Percentiles rank a stretch among this genome's conserved stretches.
Evolutionary conservation across 108 stramenopile genomes (phyloP).

Genomic region (Schizochytrium sp.): DNA sequence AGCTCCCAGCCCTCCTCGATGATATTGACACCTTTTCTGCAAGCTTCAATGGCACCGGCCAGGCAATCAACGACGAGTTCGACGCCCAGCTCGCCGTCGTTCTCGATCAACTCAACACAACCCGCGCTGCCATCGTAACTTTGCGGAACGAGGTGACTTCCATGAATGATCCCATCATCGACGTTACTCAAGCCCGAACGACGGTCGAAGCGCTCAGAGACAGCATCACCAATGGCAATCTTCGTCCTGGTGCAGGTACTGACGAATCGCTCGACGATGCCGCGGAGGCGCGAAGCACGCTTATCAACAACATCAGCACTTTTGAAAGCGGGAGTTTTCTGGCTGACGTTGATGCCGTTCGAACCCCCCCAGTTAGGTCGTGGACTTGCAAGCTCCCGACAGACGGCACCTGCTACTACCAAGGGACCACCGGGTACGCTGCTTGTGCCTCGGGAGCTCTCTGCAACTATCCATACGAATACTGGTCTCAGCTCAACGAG

Average conservation of each 20-base stretch:
- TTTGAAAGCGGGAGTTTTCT: background rate
- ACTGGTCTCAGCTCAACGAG: too few relatives aligned
- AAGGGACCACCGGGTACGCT: background rate
- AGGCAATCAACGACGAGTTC: background rate
- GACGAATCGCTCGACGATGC: background rate
- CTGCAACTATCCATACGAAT: too few relatives aligned
- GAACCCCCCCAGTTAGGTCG: too few relatives aligned
- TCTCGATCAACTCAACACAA: background rate
- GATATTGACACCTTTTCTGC: background rate
- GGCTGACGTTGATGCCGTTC: background rate
- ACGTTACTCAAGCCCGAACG: background rate
- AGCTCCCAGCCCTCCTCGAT: background rate
- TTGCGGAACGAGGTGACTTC: background rate
- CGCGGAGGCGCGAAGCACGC: background rate
- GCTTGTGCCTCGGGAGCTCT: too few relatives aligned
- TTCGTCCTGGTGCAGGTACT: background rate
- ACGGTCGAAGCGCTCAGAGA: background rate
- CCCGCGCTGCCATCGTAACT: background rate
- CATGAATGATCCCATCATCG: background rate
- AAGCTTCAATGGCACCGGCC: background rate
- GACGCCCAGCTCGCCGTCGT: background rate
- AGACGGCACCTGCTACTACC: background rate
- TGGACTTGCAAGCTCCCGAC: too few relatives aligned
- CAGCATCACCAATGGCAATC: background rate
- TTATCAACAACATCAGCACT: background rate